These are phyloP conservation scores for Huntiella abstrusa DNA, from an alignment of 2,329 filamentous ascomycete genomes.

Conservation along the genomic window DNA sequence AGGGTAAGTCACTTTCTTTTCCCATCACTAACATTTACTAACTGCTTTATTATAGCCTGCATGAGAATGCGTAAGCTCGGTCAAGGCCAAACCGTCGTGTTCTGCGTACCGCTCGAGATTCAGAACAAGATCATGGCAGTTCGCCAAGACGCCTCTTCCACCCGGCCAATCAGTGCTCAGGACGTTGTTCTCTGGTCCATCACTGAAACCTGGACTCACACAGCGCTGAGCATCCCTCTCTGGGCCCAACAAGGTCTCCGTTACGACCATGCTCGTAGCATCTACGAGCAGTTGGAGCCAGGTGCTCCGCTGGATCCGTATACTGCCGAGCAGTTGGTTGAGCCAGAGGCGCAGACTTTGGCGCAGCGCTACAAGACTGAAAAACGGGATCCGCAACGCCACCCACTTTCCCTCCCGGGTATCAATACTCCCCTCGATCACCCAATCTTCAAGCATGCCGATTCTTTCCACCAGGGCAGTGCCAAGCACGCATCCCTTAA, in stretches of 20 bases:
- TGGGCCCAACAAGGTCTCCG: constrained; percentile 43
- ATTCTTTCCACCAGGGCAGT: neutral
- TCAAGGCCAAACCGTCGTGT: constrained; percentile 43
- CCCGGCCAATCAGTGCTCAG: constrained; percentile 17
- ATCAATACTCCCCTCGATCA: neutral
- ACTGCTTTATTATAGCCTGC: constrained; percentile 27
- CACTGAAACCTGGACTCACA: constrained; percentile 32
- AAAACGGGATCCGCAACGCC: neutral
- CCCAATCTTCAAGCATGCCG: constrained; percentile 1
- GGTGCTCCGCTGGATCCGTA: neutral
- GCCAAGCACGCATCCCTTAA: constrained; percentile 22
- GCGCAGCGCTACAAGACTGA: constrained; percentile 28
- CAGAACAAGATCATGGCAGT: constrained; percentile 27
- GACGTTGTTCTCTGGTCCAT: constrained; percentile 45
- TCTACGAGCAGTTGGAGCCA: constrained; percentile 17
- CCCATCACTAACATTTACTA: neutral
- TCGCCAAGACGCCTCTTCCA: constrained; percentile 4
- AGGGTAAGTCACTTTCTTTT: constrained; percentile 28
- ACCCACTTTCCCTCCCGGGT: neutral
- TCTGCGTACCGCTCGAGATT: constrained; percentile 41
- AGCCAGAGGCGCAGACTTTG: constrained; percentile 34
- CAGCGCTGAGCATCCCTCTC: constrained; percentile 30
- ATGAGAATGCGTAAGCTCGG: constrained; percentile 57
- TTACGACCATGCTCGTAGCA: constrained; percentile 23
- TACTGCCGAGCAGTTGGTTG: constrained; percentile 27